Base-by-base conservation (phyloP, 805 yeast genomes). In the Starmerella riodocensis region DNA sequence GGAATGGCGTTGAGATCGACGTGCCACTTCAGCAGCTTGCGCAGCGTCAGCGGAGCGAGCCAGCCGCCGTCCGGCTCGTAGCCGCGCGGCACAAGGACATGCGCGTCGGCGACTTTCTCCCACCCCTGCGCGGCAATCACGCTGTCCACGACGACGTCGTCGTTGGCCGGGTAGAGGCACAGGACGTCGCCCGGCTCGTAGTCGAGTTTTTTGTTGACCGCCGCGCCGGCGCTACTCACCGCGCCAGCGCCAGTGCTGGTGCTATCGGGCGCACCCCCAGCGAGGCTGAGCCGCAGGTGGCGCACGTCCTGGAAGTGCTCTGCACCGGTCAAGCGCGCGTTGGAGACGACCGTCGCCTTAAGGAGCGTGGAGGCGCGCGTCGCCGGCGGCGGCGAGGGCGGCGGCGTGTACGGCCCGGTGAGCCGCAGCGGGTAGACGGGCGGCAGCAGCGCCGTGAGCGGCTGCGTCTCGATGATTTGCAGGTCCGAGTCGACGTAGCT, bases 221-320 rank as follows among this genome's bases (percentile, higher is more conserved):
- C 18, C 24, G 24, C 24, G 9, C 24, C 24, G 24, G 9, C 24
- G 24, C 24, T 6, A 9, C 24, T 9, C 24, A 9, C 24, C 9
- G 24, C 9, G 9, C 24, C 24, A 12, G 28, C 14, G 14, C 28
- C n/a, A 25, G 28, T 5, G 28, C 8, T 4, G 13, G 28, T 12
- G 28, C 12, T 5, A 14, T 9, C 28, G 13, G 6, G 12, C 14
- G 14, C 28, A 14, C 14, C 5, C 28, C 28, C 14, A 25, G 28
- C 28, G 28, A 25, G 28, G 28, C 28, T 12, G 23, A 21, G n/a
- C 16, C 25, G 9, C n/a, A 85, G 57, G 39, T 70, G 73, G 28
- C 95, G 66, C 2, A 88, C 93, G 55, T 91, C 97, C 58, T 91
- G 97, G 60, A 83, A 84, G 61, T 91, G 97, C 37, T 73, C 76